These are phyloP conservation scores for Sporothrix inflata DNA, from an alignment of 2,329 filamentous ascomycete genomes.

Conservation along the genomic window DNA sequence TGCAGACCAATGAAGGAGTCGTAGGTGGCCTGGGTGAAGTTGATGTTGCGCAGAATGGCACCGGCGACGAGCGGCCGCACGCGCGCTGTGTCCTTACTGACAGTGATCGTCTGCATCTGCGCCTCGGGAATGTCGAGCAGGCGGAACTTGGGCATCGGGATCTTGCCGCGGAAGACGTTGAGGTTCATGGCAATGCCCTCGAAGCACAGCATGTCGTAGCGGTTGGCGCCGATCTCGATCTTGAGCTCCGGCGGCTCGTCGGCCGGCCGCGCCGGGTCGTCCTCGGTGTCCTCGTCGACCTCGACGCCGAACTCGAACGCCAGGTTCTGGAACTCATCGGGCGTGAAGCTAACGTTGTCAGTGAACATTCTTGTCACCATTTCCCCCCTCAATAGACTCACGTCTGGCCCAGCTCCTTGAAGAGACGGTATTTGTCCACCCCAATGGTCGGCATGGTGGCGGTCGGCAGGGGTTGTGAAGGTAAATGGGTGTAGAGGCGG, in stretches of 20 bases:
- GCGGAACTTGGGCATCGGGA: slow-evolving; percentile 76
- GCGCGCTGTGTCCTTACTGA: slow-evolving; percentile 72
- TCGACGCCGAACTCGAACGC: slow-evolving; percentile 99
- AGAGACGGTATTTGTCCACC: slow-evolving; percentile 95
- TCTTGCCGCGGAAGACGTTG: slow-evolving; percentile 86
- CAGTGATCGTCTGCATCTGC: slow-evolving; percentile 77
- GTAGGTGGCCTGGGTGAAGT: slow-evolving; percentile 88
- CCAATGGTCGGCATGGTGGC: slow-evolving; percentile 77
- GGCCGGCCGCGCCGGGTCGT: slow-evolving; percentile 69
- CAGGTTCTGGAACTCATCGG: slow-evolving; percentile 92
- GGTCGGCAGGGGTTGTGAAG: not conserved
- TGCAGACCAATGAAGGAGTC: slow-evolving; percentile 97
- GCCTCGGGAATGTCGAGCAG: slow-evolving; percentile 72
- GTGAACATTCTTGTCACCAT: not conserved
- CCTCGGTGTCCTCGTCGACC: slow-evolving; percentile 91
- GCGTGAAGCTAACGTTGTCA: slow-evolving; percentile 68
- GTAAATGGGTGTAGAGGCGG: not conserved
- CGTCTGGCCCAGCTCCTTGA: slow-evolving; percentile 87
- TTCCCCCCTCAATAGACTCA: slow-evolving; percentile 47
- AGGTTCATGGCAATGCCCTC: slow-evolving; percentile 95
- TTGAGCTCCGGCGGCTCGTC: slow-evolving; percentile 92
- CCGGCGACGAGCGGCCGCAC: slow-evolving; percentile 88
- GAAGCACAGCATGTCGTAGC: slow-evolving; percentile 90
- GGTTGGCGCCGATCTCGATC: slow-evolving; percentile 95
- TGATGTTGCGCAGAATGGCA: slow-evolving; percentile 86